A percentile compares a stretch with the other conserved stretches of the same genome.
Evolutionary conservation across 768 basidiomycete species (phyloP).

Genomic region (Leccinum truebloodii): DNA sequence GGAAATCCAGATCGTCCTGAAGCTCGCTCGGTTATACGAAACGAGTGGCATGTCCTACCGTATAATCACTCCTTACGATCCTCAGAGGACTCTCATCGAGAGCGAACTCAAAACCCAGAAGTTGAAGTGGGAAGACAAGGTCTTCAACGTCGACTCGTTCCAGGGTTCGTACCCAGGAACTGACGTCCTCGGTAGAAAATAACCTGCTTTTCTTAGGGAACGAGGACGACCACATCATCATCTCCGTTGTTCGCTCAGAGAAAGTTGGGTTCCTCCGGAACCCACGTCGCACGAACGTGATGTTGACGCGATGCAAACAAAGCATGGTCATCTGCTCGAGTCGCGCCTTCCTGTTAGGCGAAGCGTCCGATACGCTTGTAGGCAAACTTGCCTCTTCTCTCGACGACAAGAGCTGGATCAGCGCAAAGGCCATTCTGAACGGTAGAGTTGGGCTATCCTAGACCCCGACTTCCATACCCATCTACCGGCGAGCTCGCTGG

Average conservation of each 20-base stretch:
- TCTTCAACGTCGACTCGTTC: constrained; percentile 79
- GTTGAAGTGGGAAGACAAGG: constrained; percentile 61
- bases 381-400: constrained; percentile 25
- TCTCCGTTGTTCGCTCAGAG: constrained; percentile 65
- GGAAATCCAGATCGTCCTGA: constrained; percentile 55
- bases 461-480: neutral
- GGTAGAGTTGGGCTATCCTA: neutral
- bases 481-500: constrained; percentile 6
- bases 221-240: constrained; percentile 73
- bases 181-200: constrained; percentile 6
- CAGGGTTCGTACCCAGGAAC: constrained; percentile 55
- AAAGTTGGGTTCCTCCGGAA: constrained; percentile 67
- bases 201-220: constrained; percentile 53
- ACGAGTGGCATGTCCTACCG: constrained; percentile 47
- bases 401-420: constrained; percentile 17
- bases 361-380: constrained; percentile 24
- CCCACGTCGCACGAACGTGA: constrained; percentile 75
- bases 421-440: neutral
- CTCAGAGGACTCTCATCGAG: constrained; percentile 63
- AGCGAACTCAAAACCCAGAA: constrained; percentile 45
- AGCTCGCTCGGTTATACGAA: constrained; percentile 55
- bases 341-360: constrained; percentile 28
- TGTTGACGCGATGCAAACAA: constrained; percentile 75
- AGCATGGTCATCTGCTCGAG: constrained; percentile 75
- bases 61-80: constrained; percentile 82